phyloP scores from a whole-genome alignment of 768 basidiomycete genomes.

The Tylopilus sp. region DNA sequence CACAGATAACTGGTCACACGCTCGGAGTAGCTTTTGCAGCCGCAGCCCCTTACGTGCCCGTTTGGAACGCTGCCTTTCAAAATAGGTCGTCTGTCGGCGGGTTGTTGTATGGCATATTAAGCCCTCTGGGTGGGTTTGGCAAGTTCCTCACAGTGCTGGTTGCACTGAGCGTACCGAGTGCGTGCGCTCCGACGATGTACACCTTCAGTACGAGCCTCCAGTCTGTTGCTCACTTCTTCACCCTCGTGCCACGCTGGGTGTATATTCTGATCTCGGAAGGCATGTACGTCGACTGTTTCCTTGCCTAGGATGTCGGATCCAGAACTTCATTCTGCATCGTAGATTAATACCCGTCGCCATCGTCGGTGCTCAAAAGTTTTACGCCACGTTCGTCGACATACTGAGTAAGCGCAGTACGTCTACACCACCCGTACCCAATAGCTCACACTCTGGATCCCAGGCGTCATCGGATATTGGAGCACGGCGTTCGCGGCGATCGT shows the following conservation, averaged over 20 bases:
- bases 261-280: constrained; percentile 43
- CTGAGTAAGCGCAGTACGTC: constrained; percentile 25
- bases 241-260: constrained; percentile 43
- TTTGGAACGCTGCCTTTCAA: constrained; percentile 40
- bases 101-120: constrained; percentile 37
- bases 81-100: constrained; percentile 44
- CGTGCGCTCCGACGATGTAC: constrained; percentile 59
- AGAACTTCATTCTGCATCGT: background rate
- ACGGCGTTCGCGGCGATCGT: constrained; percentile 37
- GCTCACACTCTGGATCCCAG: constrained; percentile 18
- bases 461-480: constrained; percentile 46
- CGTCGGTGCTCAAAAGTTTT: constrained; percentile 44
- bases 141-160: constrained; percentile 48
- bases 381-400: constrained; percentile 41
- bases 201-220: constrained; percentile 47
- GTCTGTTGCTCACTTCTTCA: constrained; percentile 33
- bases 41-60: constrained; percentile 35
- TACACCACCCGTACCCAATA: constrained; percentile 4
- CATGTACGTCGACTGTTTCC: constrained; percentile 32
- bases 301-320: background rate
- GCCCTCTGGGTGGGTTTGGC: constrained; percentile 41
- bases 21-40: constrained; percentile 47
- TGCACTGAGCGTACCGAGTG: constrained; percentile 51
- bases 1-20: constrained; percentile 37
- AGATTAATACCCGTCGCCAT: constrained; percentile 47